Evolutionary conservation across 306 rosid species (phyloP), one percentile per base, ranked within the genome.

Genomic region (Rubus idaeus): DNA sequence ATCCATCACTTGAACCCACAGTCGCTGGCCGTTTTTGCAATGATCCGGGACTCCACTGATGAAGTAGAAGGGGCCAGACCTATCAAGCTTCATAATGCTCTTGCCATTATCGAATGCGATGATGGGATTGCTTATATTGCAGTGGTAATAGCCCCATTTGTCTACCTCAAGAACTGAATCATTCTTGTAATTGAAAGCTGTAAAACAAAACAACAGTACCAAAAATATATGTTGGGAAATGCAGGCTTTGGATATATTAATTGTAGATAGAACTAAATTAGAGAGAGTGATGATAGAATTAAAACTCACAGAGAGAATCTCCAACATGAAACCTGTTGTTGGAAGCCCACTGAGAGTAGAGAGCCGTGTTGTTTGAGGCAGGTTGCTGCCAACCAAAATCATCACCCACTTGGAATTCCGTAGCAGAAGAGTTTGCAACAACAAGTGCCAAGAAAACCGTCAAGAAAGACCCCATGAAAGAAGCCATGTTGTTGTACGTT

Each of bases 141-240:
- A 95, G 53, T 86, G 86, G 44, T 89, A 83, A 84, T 90, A 95
- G 40, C 82, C 95, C 87, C 70, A 71, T 79, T 90, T 88, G 60
- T 89, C 91, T 70, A 95, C 98, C 70, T 76, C 80, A 0, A 92
- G 70, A 40, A 95, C 92, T 16, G 98, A 90, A 79, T 92, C 98
- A 39, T 95, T 89, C 77, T 79, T 67, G 84, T 90, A 95, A 84
- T 82, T 91, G 80, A 95, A 95, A 45, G 82, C 98, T 91, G 83
- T 66, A 47, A 55, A 39, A 72, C 35, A 52, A 49, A 35, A 17
- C 17, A 47, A 51, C 40, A 56, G 39, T 58, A 8, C 4, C 49
- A 26, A 49, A 30, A 30, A 30, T 30, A 30, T 30, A 30, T 30
- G 35, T 30, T 30, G 35, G 35, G 35, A 30, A 30, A 30, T 30